Conservation (phyloP, 208 protist species). For the Wallacemonas sp. region DNA sequence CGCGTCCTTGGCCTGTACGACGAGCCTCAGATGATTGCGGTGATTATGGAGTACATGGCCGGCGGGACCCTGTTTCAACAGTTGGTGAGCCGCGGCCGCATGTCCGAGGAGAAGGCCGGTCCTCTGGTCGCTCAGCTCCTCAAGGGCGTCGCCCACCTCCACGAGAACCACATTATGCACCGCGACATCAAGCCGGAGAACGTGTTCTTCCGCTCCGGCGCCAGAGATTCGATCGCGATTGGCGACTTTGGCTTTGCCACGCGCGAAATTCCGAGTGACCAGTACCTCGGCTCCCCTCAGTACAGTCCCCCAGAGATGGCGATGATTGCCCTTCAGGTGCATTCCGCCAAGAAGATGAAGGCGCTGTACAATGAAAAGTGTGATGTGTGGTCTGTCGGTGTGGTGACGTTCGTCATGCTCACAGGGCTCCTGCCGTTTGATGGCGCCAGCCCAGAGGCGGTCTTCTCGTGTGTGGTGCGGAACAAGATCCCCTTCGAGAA, state of each 20-base stretch:
- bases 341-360: slow-evolving; percentile 20
- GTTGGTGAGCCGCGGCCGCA: slow-evolving; percentile 84
- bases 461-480: slow-evolving; percentile 66
- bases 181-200: slow-evolving; percentile 99
- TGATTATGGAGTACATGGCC: slow-evolving; percentile 98
- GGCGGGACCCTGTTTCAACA: slow-evolving; percentile 98
- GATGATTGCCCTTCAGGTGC: slow-evolving; percentile 53
- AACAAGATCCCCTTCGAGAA: slow-evolving; percentile 75
- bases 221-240: slow-evolving; percentile 78
- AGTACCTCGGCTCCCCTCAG: slow-evolving; percentile 78
- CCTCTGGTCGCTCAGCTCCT: slow-evolving; percentile 96
- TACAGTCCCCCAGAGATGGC: slow-evolving; percentile 88
- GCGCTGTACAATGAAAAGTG: slow-evolving; percentile 87
- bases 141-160: slow-evolving; percentile 91
- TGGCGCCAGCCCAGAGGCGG: slow-evolving; percentile 50
- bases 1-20: slow-evolving; percentile 94
- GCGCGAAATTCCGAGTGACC: slow-evolving; percentile 38
- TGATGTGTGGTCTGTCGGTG: slow-evolving; percentile 90
- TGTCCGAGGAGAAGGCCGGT: slow-evolving; percentile 91
- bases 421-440: slow-evolving; percentile 85
- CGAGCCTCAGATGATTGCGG: slow-evolving; percentile 51
- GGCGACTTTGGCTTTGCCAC: slow-evolving; percentile 98
- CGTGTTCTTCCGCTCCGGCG: slow-evolving; percentile 96
- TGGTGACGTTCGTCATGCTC: slow-evolving; percentile 82
- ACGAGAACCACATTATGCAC: slow-evolving; percentile 98